Base-by-base conservation (phyloP, 495 filamentous ascomycete species). In the Penicillium mononematosum region DNA sequence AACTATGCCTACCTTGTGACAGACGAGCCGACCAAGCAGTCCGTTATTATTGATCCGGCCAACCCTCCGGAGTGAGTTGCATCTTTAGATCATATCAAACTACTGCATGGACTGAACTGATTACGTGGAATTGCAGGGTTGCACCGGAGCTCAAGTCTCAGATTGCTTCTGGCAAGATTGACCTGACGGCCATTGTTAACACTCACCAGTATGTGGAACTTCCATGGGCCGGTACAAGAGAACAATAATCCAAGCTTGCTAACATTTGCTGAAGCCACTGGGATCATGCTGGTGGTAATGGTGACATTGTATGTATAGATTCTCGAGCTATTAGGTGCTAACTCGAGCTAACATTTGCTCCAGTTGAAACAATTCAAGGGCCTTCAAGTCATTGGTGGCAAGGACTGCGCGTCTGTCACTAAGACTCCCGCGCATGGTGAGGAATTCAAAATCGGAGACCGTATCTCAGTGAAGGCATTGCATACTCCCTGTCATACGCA, bases 401-500 rank as follows among this genome's bases (percentile, higher is more conserved):
- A 86, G 67, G 80, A 96, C 69, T 97, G 94, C 75, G 78, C 87
- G 62, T 81, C 80, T 19, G 91, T 96, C 34, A 91, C 85, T 16
- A 75, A 76, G 58, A 92, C 87, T 0, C 91, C 92, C 1, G 71
- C 72, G 2, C 83, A 98, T 71, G 85, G 84, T 27, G 83, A 89
- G 62, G 82, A 72, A 12, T 97, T 97, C 79, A 88, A 83, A 61
- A 85, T 98, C 56, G 94, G 95, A 55, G 82, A 87, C 53, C 74
- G 76, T 38, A 93, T 98, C 64, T 81, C 81, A 2, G 91, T 97
- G 50, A 94, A 84, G 65, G 89, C 89, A n/a, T 73, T 98, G 24
- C 88, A 98, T 73, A 98, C 94, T 8, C 94, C 94, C 4, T 98
- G 94, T 70, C 95, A 98, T 69, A 98, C 94, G 3, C 94, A 97